Percentiles rank a stretch among this genome's conserved stretches.
phyloP scores from a whole-genome alignment of 352 stramenopile species.

The Pythium aristosporum region DNA sequence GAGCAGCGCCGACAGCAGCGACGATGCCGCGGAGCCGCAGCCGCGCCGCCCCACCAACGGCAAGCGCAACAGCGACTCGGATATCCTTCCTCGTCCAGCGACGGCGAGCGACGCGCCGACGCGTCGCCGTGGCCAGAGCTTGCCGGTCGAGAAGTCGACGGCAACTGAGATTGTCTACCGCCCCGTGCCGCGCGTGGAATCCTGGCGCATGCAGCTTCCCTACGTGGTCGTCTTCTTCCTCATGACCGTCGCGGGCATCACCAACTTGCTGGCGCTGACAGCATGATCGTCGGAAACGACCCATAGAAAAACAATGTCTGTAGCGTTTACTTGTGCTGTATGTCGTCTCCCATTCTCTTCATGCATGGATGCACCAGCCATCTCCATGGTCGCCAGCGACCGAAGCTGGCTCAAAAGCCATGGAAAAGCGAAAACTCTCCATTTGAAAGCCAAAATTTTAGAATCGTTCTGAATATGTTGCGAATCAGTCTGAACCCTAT shows the following conservation, averaged over 20 bases:
- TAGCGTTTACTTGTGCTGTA: background rate
- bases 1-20: constrained; percentile 5
- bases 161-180: background rate
- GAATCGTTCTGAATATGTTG: too few relatives aligned
- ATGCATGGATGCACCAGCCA: background rate
- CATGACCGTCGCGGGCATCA: constrained; percentile 31
- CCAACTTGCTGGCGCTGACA: constrained; percentile 21
- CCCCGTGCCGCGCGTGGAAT: constrained; percentile 8
- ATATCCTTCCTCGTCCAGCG: background rate
- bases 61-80: constrained; percentile 12
- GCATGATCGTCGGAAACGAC: background rate
- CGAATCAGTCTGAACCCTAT: too few relatives aligned
- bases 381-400: background rate
- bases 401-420: background rate
- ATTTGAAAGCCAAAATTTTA: background rate
- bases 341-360: background rate
- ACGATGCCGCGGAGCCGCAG: background rate
- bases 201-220: constrained; percentile 32
- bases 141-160: background rate
- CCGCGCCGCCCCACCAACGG: background rate
- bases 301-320: background rate
- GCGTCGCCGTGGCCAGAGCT: constrained; percentile 5
- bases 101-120: background rate
- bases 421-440: background rate
- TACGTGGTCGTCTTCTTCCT: constrained; percentile 36